A percentile compares a stretch with the other conserved stretches of the same genome.
Conservation (phyloP, 73 alveolate genomes). For the Stentor coeruleus region DNA sequence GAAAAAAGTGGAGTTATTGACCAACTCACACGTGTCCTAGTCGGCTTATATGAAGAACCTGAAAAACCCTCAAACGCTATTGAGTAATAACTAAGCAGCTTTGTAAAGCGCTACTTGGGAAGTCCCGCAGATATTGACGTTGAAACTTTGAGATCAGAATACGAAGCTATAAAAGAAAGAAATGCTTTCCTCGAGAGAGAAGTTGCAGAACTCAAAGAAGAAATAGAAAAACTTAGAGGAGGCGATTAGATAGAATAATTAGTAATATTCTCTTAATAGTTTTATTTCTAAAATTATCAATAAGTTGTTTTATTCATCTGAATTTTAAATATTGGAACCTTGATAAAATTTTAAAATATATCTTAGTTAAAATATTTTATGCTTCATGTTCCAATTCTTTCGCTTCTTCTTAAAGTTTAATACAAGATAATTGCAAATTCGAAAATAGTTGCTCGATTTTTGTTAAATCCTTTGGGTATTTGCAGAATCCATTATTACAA, state of each 20-base stretch:
- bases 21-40: conserved; percentile 83
- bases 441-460: no score
- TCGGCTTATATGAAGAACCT: conserved; percentile 89
- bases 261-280: no score
- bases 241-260: conserved; percentile 32
- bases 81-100: conserved; percentile 53
- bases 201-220: conserved; percentile 75
- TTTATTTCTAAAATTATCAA: no score
- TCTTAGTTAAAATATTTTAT: no score
- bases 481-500: no score
- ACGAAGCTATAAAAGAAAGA: conserved; percentile 75
- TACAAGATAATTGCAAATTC: no score
- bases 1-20: conserved; percentile 92
- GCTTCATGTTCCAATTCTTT: no score
- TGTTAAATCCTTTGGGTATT: no score
- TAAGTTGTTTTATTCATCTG: no score
- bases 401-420: no score
- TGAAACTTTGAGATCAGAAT: conserved; percentile 73
- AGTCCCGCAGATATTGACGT: conserved; percentile 91
- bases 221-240: conserved; percentile 39
- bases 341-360: no score
- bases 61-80: conserved; percentile 90
- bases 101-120: conserved; percentile 76
- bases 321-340: no score
- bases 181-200: conserved; percentile 63